phyloP scores from a whole-genome alignment of 1,284 basidiomycete species.

The Melampsora americana region DNA sequence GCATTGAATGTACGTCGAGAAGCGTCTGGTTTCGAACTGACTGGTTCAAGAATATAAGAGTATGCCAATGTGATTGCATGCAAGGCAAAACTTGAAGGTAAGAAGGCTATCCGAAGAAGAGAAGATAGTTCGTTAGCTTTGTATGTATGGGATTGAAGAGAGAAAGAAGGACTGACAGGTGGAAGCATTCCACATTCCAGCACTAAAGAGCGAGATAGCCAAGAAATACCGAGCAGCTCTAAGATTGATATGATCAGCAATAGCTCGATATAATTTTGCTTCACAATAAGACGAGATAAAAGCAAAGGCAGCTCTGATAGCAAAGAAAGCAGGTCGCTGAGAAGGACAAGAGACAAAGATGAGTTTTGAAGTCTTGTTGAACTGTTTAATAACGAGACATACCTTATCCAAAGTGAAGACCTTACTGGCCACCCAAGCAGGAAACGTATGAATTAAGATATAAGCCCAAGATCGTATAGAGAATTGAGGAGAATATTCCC shows the following conservation, averaged over 20 bases:
- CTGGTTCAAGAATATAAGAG: slow-evolving; percentile 69
- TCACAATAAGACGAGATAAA: slow-evolving; percentile 73
- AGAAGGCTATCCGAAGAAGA: slow-evolving; percentile 61
- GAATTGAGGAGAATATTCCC: slow-evolving; percentile 89
- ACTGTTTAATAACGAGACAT: slow-evolving; percentile 57
- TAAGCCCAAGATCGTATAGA: slow-evolving; percentile 94
- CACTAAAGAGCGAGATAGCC: slow-evolving; percentile 75
- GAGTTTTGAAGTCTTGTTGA: slow-evolving; percentile 53
- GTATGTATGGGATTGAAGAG: background rate
- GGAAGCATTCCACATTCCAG: slow-evolving; percentile 90
- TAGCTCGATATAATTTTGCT: slow-evolving; percentile 76
- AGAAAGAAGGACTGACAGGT: slow-evolving; percentile 61
- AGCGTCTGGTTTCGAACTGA: slow-evolving; percentile 60
- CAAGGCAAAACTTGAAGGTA: slow-evolving; percentile 94
- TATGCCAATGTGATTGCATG: slow-evolving; percentile 79
- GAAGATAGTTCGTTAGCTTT: slow-evolving; percentile 10
- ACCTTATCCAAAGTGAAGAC: slow-evolving; percentile 57
- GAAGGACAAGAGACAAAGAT: slow-evolving; percentile 53
- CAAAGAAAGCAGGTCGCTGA: slow-evolving; percentile 81
- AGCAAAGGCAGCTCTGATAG: slow-evolving; percentile 74
- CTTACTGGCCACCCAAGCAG: slow-evolving; percentile 53
- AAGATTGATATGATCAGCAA: slow-evolving; percentile 78
- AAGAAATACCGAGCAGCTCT: slow-evolving; percentile 86
- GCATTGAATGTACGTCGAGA: slow-evolving; percentile 64
- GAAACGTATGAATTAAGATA: slow-evolving; percentile 66